phyloP scores from a whole-genome alignment of 163 green algal species.

The Coccomyxa subellipsoidea region DNA sequence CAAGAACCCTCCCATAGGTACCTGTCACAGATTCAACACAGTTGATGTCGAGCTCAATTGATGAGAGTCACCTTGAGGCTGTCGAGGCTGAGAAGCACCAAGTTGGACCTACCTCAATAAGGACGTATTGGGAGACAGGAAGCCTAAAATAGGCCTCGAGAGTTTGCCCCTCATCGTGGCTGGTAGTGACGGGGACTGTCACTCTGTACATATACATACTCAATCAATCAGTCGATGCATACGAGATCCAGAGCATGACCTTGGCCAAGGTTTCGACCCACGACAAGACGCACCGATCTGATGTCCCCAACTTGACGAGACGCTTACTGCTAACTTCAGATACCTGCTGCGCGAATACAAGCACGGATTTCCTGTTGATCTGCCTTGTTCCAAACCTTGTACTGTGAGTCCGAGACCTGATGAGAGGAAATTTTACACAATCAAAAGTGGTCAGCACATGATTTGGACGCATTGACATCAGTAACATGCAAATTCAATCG shows the following conservation, averaged over 20 bases:
- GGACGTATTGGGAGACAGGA: constrained; percentile 8
- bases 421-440: not conserved
- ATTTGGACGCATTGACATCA: not conserved
- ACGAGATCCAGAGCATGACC: no score
- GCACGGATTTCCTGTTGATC: not conserved
- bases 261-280: not conserved
- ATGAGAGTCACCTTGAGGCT: no score
- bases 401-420: not conserved
- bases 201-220: constrained; percentile 1
- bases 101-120: not conserved
- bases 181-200: not conserved
- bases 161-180: not conserved
- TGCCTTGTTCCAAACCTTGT: not conserved
- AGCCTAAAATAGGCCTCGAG: not conserved
- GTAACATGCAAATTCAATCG: no score
- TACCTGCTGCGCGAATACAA: not conserved
- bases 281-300: not conserved
- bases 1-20: constrained; percentile 5
- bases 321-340: not conserved
- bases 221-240: no score
- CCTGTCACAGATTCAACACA: not conserved
- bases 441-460: not conserved
- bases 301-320: not conserved
- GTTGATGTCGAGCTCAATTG: no score
- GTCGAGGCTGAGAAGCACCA: no score